phyloP scores from a whole-genome alignment of 2,329 filamentous ascomycete species.

The Fusarium burgessii region DNA sequence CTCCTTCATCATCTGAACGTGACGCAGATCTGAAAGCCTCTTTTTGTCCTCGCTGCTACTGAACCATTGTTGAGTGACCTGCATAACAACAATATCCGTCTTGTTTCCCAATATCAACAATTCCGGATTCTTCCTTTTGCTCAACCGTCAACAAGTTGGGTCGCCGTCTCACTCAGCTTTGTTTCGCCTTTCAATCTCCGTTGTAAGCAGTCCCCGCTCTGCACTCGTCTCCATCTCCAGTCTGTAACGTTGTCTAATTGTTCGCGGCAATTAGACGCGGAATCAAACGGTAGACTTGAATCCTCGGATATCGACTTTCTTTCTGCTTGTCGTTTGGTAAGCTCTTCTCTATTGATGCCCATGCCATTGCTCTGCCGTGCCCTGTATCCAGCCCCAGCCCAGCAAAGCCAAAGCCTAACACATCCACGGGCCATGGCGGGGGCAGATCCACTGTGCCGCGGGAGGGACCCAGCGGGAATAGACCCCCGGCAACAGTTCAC shows the following conservation, averaged over 20 bases:
- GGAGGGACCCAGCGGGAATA: constrained; percentile 40
- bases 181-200: constrained; percentile 33
- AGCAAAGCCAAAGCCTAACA: constrained; percentile 1
- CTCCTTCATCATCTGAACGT: constrained; percentile 25
- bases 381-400: constrained; percentile 22
- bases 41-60: constrained; percentile 10
- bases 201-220: constrained; percentile 11
- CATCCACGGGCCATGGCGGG: constrained; percentile 8
- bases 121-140: constrained; percentile 21
- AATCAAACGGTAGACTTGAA: constrained; percentile 5
- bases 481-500: constrained; percentile 38
- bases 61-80: constrained; percentile 17
- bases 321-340: constrained; percentile 38
- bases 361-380: constrained; percentile 22
- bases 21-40: constrained; percentile 35
- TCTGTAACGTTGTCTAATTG: constrained; percentile 13
- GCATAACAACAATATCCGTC: constrained; percentile 8
- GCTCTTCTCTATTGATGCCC: constrained; percentile 24
- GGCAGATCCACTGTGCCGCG: constrained; percentile 37
- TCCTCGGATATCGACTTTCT: constrained; percentile 32
- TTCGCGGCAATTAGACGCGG: constrained; percentile 30
- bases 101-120: constrained; percentile 23
- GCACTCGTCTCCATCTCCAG: constrained; percentile 1
- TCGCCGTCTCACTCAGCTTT: constrained; percentile 19
- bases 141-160: constrained; percentile 31